These are phyloP conservation scores for Cinnamomum chago DNA, from an alignment of 164 flowering plant species.

Conservation along the genomic window DNA sequence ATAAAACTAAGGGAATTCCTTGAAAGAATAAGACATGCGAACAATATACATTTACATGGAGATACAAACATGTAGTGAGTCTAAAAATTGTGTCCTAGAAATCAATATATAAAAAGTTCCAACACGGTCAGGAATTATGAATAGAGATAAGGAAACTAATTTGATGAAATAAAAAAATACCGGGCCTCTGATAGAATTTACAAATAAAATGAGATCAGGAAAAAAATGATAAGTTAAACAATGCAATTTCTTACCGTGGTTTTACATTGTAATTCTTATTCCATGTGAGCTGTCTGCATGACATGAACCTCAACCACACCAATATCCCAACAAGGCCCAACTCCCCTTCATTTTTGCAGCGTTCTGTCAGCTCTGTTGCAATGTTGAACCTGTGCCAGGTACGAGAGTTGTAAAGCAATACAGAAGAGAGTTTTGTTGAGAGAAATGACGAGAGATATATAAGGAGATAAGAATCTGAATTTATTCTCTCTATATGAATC, in stretches of 20 bases:
- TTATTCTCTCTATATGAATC: no score
- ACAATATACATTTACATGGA: no score
- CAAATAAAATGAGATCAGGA: conserved; percentile 1
- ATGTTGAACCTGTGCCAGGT: conserved; percentile 22
- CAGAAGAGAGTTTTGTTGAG: no score
- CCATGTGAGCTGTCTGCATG: conserved; percentile 30
- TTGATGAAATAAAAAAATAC: not conserved
- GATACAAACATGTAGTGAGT: no score
- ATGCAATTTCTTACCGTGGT: conserved; percentile 20
- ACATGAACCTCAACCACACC: conserved; percentile 32
- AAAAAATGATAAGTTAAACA: not conserved
- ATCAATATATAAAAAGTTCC: no score
- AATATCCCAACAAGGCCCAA: conserved; percentile 25
- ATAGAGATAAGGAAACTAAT: not conserved
- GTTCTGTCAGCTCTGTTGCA: conserved; percentile 26
- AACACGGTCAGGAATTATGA: no score
- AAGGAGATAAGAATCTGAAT: no score
- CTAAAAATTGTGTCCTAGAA: no score
- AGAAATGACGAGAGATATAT: no score
- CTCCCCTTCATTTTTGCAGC: conserved; percentile 23
- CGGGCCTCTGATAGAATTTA: not conserved
- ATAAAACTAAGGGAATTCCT: no score
- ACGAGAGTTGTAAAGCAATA: not conserved
- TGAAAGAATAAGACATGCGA: no score
- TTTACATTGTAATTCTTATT: conserved; percentile 30